Evolutionary conservation across 2,329 filamentous ascomycete genomes (phyloP).

Genomic region (Apiospora rasikravindrae): DNA sequence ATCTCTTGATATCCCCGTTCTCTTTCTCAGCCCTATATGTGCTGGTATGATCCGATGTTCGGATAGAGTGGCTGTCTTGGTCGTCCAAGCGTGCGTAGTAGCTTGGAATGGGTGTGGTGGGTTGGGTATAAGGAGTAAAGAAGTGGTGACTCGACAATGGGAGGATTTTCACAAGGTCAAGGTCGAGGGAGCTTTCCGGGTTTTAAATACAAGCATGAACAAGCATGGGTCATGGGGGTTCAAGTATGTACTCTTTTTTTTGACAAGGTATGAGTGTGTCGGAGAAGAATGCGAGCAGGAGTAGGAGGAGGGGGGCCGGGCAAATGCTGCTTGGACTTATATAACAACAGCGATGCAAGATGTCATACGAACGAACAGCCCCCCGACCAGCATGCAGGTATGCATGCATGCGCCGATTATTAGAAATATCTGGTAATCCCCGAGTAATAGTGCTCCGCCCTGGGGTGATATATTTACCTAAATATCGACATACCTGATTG

Average conservation of each 20-base stretch:
- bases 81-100: neutral
- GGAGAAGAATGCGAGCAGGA: neutral
- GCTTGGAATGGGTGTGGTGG: neutral
- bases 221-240: slow-evolving; percentile 1
- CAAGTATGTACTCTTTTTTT: neutral
- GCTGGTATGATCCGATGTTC: neutral
- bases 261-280: neutral
- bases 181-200: neutral
- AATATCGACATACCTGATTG: neutral
- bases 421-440: neutral
- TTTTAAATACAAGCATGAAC: slow-evolving; percentile 16
- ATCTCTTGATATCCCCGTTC: neutral
- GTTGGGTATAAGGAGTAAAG: no score
- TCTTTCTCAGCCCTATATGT: neutral
- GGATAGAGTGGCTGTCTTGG: neutral
- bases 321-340: neutral
- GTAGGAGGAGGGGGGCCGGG: no score
- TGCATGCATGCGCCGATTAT: slow-evolving; percentile 5
- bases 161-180: neutral
- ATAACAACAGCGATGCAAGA: slow-evolving; percentile 12
- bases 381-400: neutral
- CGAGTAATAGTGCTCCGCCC: neutral
- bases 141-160: no score
- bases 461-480: neutral
- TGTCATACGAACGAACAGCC: slow-evolving; percentile 13